Conservation (phyloP, 176 grass and related monocot species). For the Ampelocalamus luodianensis region DNA sequence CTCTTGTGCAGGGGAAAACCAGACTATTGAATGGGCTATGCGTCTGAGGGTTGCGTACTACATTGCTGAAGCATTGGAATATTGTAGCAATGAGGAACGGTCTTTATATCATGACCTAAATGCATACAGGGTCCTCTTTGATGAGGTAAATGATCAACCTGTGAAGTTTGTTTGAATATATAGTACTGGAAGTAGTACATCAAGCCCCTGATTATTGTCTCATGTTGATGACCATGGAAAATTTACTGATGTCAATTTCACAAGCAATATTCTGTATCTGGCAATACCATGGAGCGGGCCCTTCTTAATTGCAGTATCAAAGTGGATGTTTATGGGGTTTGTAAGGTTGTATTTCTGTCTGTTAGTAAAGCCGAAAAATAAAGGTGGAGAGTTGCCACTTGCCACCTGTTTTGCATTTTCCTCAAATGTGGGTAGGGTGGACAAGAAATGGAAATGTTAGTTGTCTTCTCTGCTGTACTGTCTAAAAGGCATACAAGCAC, state of each 20-base stretch:
- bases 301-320: background rate
- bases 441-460: background rate
- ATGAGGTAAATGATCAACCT: constrained; percentile 64
- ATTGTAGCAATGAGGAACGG: constrained; percentile 68
- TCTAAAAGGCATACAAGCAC: constrained; percentile 1
- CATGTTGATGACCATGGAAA: constrained; percentile 1
- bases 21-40: constrained; percentile 97
- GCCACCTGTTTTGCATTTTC: background rate
- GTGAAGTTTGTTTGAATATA: constrained; percentile 12
- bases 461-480: background rate
- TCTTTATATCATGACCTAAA: constrained; percentile 96
- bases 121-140: constrained; percentile 96
- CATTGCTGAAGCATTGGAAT: constrained; percentile 92
- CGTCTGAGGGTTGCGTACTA: constrained; percentile 83
- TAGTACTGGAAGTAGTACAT: constrained; percentile 5
- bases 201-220: constrained; percentile 12
- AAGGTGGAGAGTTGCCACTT: background rate
- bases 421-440: background rate
- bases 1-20: constrained; percentile 80
- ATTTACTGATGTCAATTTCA: background rate
- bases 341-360: constrained; percentile 13
- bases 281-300: background rate
- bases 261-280: background rate
- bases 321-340: background rate
- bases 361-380: background rate